Conservation (phyloP, 2,329 filamentous ascomycete species). For the Aureobasidium lini region DNA sequence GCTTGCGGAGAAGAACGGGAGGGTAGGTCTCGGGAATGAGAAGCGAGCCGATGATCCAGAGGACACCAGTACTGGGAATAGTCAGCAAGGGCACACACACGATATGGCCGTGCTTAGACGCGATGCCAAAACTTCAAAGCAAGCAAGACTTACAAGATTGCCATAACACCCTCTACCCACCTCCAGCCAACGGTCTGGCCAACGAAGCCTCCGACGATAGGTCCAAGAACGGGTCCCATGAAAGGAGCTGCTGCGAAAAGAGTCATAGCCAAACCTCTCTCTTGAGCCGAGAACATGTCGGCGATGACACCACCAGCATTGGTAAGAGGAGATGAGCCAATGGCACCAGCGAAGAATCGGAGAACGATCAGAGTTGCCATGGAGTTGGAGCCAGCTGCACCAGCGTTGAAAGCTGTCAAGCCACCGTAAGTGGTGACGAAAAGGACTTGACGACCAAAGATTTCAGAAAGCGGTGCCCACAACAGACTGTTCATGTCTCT, state of each 20-base stretch:
- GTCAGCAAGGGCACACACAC: background rate
- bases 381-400: slow-evolving; percentile 36
- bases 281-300: slow-evolving; percentile 36
- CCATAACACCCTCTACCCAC: slow-evolving; percentile 59
- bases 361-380: slow-evolving; percentile 39
- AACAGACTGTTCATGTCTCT: slow-evolving; percentile 34
- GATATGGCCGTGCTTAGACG: no score
- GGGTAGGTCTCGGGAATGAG: slow-evolving; percentile 54
- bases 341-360: slow-evolving; percentile 38
- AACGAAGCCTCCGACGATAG: slow-evolving; percentile 67
- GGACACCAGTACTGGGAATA: slow-evolving; percentile 39
- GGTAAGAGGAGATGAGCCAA: slow-evolving; percentile 37
- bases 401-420: slow-evolving; percentile 35
- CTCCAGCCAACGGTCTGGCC: slow-evolving; percentile 57
- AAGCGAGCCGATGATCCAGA: slow-evolving; percentile 49
- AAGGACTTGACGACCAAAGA: slow-evolving; percentile 44
- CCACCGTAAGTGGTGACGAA: slow-evolving; percentile 31
- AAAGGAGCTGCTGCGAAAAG: slow-evolving; percentile 62
- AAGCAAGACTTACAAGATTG: slow-evolving; percentile 40
- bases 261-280: slow-evolving; percentile 47
- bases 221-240: slow-evolving; percentile 57
- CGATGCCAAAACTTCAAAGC: no score
- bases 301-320: slow-evolving; percentile 42
- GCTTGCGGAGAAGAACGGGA: slow-evolving; percentile 48
- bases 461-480: slow-evolving; percentile 56